phyloP scores from a whole-genome alignment of 768 basidiomycete genomes.

The Russula sp. region DNA sequence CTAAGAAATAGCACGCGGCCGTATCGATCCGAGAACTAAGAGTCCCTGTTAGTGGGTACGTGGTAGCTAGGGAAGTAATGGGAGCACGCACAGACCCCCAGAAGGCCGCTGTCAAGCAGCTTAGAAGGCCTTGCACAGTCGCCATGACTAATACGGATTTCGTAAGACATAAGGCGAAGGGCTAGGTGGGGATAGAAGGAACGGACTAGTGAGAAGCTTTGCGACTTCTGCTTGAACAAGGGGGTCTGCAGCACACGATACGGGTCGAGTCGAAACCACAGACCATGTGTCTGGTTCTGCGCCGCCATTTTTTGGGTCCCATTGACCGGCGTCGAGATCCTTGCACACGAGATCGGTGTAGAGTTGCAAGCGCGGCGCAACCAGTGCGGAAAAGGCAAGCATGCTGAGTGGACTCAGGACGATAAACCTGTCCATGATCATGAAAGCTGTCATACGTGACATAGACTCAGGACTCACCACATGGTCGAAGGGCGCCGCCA shows the following conservation, averaged over 20 bases:
- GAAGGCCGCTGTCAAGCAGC: conserved; percentile 75
- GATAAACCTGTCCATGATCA: conserved; percentile 46
- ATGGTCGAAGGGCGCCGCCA: conserved; percentile 68
- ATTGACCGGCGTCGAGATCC: conserved; percentile 25
- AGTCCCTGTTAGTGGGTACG: background rate
- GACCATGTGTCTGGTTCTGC: background rate
- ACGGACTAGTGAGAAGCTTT: conserved; percentile 54
- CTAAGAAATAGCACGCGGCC: conserved; percentile 65
- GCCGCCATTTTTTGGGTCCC: background rate
- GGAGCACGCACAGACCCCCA: conserved; percentile 67
- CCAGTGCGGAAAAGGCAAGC: conserved; percentile 48
- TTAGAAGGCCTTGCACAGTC: conserved; percentile 61
- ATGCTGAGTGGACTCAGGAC: conserved; percentile 47
- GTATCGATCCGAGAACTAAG: conserved; percentile 66
- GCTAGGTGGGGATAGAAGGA: background rate
- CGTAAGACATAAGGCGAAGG: background rate
- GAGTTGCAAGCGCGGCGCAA: conserved; percentile 69
- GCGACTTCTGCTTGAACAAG: conserved; percentile 69
- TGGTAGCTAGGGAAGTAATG: background rate
- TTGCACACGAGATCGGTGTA: conserved; percentile 69
- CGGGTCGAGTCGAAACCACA: conserved; percentile 13
- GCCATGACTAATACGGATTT: conserved; percentile 45
- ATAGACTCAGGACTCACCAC: conserved; percentile 48
- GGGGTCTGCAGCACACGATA: conserved; percentile 59
- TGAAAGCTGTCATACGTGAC: background rate